phyloP scores from a whole-genome alignment of 2,329 filamentous ascomycete genomes.

The Alternaria incomplexa region DNA sequence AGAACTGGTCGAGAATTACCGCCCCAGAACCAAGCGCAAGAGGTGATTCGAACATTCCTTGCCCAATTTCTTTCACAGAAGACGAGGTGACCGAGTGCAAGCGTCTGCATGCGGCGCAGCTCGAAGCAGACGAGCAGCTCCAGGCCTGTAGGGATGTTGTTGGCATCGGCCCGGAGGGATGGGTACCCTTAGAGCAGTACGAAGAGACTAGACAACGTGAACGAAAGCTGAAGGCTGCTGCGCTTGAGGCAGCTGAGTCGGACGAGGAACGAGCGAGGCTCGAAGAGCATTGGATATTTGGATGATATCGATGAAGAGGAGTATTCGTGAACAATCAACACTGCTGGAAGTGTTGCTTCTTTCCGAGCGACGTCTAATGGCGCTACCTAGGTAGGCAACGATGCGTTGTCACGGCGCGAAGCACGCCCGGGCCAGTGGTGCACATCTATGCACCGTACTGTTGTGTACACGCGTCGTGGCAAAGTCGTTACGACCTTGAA shows the following conservation, averaged over 20 bases:
- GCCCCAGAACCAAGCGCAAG: conserved; percentile 2
- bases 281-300: conserved; percentile 35
- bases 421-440: too few species aligned
- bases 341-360: not conserved
- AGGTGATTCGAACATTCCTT: conserved; percentile 13
- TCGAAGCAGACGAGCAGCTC: conserved; percentile 33
- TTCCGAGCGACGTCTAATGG: not conserved
- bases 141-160: conserved; percentile 28
- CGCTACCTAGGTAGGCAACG: too few species aligned
- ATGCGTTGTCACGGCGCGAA: too few species aligned
- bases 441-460: too few species aligned
- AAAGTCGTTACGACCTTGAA: too few species aligned
- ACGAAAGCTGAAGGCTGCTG: conserved; percentile 27
- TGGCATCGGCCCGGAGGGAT: conserved; percentile 35
- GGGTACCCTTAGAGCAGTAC: conserved; percentile 36
- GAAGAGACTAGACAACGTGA: conserved; percentile 18
- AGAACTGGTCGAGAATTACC: conserved; percentile 28
- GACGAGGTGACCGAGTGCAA: conserved; percentile 25
- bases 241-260: conserved; percentile 30
- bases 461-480: too few species aligned
- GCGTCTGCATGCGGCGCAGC: conserved; percentile 27
- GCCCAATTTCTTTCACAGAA: conserved; percentile 29
- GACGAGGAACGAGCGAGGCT: conserved; percentile 23
- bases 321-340: conserved; percentile 12
- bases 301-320: conserved; percentile 43